Evolutionary conservation across 2,329 filamentous ascomycete species (phyloP).

Genomic region (Ustulina deusta): DNA sequence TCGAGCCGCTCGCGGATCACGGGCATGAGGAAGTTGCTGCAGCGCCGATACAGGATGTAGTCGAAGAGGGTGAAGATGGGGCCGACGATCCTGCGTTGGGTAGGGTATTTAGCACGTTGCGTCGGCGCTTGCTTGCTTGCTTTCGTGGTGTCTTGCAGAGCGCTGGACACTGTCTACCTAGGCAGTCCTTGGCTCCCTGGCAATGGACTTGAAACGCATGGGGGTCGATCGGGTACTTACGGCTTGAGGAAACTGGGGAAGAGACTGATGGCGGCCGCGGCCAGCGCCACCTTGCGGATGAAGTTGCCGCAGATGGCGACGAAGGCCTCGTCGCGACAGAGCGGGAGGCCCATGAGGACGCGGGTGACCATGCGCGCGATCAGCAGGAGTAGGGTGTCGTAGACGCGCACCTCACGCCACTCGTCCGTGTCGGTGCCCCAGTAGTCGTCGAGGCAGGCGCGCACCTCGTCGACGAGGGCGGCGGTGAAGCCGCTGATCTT

Average conservation of each 20-base stretch:
- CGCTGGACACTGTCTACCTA: neutral
- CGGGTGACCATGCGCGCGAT: conserved; percentile 50
- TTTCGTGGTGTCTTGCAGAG: neutral
- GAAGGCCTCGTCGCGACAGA: conserved; percentile 49
- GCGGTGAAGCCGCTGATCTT: conserved; percentile 47
- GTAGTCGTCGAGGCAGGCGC: conserved; percentile 44
- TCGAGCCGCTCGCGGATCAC: conserved; percentile 51
- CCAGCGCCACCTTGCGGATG: conserved; percentile 49
- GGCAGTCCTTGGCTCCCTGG: neutral
- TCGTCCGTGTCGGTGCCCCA: conserved; percentile 49
- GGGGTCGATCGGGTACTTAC: conserved; percentile 38
- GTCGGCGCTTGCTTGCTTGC: conserved; percentile 16
- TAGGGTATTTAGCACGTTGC: neutral
- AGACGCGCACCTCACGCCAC: conserved; percentile 52
- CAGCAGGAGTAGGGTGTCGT: conserved; percentile 50
- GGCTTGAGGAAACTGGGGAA: conserved; percentile 50
- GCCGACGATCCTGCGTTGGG: conserved; percentile 47
- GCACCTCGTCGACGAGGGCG: conserved; percentile 51
- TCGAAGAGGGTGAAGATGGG: conserved; percentile 51
- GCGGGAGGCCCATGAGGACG: conserved; percentile 49
- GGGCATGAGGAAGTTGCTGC: conserved; percentile 51
- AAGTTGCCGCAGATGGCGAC: conserved; percentile 50
- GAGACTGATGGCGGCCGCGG: conserved; percentile 48
- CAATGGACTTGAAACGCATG: neutral
- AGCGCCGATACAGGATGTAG: conserved; percentile 49